Percentiles rank a stretch among this genome's conserved stretches.
phyloP scores from a whole-genome alignment of 176 grass and related monocot species.

The Musa schizocarpa region DNA sequence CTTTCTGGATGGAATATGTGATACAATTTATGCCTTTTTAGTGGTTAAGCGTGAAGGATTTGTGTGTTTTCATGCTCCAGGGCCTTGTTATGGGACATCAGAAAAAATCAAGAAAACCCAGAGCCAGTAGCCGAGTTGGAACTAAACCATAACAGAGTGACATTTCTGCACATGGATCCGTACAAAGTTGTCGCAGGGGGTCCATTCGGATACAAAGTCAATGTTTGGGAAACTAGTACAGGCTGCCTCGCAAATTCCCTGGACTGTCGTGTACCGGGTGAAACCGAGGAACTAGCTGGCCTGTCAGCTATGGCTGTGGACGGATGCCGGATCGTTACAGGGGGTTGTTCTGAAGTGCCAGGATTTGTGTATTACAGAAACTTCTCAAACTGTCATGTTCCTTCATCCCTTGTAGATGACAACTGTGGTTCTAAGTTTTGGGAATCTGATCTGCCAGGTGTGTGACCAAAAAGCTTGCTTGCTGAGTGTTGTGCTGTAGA shows the following conservation, averaged over 20 bases:
- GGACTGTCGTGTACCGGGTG: constrained; percentile 24
- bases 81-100: constrained; percentile 84
- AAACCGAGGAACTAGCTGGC: constrained; percentile 7
- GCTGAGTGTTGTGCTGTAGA: not conserved
- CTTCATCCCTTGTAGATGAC: constrained; percentile 26
- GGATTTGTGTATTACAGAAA: constrained; percentile 43
- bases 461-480: not conserved
- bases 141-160: constrained; percentile 40
- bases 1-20: not conserved
- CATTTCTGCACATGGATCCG: constrained; percentile 65
- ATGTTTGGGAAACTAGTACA: constrained; percentile 51
- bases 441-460: constrained; percentile 9
- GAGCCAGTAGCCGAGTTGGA: constrained; percentile 51
- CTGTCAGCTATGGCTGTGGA: constrained; percentile 61
- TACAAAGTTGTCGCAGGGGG: constrained; percentile 72
- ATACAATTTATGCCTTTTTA: not conserved
- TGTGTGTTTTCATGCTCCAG: constrained; percentile 26
- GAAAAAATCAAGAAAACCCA: constrained; percentile 43
- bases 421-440: constrained; percentile 51
- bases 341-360: constrained; percentile 18
- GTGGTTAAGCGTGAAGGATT: not conserved
- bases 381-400: constrained; percentile 36
- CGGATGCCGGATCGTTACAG: constrained; percentile 45
- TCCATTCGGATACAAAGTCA: constrained; percentile 29
- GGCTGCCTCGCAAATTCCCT: constrained; percentile 47